phyloP scores from a whole-genome alignment of 495 filamentous ascomycete genomes.

The Polyplosphaeria fusca region DNA sequence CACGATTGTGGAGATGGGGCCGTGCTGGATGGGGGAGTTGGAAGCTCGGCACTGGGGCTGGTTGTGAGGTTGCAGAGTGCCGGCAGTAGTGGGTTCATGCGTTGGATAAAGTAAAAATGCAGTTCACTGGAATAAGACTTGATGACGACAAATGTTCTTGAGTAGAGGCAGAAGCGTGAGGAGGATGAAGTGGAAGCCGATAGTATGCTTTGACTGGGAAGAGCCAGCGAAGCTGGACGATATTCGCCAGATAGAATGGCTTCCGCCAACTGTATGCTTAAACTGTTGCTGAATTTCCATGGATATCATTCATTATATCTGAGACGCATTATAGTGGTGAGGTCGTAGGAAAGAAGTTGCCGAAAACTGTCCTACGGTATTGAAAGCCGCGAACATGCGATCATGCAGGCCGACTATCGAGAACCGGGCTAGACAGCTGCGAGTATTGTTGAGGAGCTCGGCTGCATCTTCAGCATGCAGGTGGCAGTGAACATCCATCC shows the following conservation, averaged over 20 bases:
- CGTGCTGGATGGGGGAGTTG: too few relatives aligned
- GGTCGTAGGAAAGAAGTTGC: too few relatives aligned
- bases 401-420: not conserved
- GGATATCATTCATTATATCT: too few relatives aligned
- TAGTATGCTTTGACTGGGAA: not conserved
- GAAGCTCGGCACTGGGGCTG: too few relatives aligned
- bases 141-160: not conserved
- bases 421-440: not conserved
- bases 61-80: not conserved
- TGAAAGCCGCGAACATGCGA: not conserved
- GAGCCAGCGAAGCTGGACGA: not conserved
- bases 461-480: not conserved
- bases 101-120: slow-evolving; percentile 14
- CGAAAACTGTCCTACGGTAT: not conserved
- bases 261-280: not conserved
- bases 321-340: too few relatives aligned
- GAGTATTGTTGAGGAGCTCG: not conserved
- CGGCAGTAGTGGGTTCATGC: slow-evolving; percentile 26
- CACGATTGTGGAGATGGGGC: too few relatives aligned
- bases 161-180: not conserved
- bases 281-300: not conserved
- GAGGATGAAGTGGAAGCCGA: not conserved
- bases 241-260: not conserved
- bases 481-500: not conserved
- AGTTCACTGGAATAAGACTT: not conserved